Evolutionary conservation across 139 green algal genomes (phyloP).

Genomic region (Chlorella sp.): DNA sequence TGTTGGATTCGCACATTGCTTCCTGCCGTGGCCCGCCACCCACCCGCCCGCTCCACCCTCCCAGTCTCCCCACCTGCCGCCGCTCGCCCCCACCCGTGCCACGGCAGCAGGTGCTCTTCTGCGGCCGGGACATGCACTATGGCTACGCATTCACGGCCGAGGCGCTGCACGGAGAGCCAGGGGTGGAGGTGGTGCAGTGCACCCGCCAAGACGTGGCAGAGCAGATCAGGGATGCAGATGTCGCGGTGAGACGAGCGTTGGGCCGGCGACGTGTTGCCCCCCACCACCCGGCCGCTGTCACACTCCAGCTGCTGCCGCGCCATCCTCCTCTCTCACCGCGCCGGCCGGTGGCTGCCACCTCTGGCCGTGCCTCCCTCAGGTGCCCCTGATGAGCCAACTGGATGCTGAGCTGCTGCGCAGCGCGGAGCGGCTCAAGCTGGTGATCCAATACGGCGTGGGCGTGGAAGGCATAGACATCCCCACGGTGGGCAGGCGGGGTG

Average conservation of each 20-base stretch:
- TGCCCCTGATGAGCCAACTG: too few species aligned
- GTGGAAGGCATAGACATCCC: constrained; percentile 65
- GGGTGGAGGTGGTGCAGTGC: constrained; percentile 38
- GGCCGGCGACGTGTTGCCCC: too few species aligned
- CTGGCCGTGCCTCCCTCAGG: too few species aligned
- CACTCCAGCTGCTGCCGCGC: neutral
- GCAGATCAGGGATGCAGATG: constrained; percentile 42
- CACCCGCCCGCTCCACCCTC: too few species aligned
- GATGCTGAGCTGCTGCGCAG: constrained; percentile 29
- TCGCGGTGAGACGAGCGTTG: too few species aligned
- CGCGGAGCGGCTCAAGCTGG: constrained; percentile 46
- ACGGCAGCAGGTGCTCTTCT: constrained; percentile 51
- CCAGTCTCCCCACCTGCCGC: too few species aligned
- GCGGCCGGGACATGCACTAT: constrained; percentile 40
- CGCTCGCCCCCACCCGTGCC: too few species aligned
- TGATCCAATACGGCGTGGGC: constrained; percentile 74
- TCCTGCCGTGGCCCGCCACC: too few species aligned
- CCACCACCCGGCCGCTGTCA: neutral
- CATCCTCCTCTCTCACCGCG: neutral
- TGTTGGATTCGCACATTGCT: too few species aligned
- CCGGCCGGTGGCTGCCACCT: too few species aligned
- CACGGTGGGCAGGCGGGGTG: too few species aligned
- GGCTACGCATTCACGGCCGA: constrained; percentile 45
- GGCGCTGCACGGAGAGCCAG: constrained; percentile 21
- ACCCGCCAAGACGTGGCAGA: constrained; percentile 25